Evolutionary conservation across 1,284 basidiomycete species (phyloP), one percentile per base, ranked within the genome.

Genomic region (Phlebopus sp.): DNA sequence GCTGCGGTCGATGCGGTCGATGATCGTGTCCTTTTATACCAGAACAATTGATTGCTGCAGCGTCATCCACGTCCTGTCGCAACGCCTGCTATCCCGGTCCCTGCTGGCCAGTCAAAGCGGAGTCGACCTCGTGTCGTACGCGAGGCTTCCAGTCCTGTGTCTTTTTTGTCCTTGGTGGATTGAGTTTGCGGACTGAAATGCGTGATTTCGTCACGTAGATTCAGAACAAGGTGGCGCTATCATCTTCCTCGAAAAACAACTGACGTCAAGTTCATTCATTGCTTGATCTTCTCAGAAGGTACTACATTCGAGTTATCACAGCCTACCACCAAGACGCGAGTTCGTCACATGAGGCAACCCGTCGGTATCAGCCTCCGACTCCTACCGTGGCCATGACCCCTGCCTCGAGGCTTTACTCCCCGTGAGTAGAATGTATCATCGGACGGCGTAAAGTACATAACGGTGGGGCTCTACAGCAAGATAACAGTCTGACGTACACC

Each of bases 101-200:
- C 10, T 27, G 14, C 30, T 14, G 17, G 15, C 14, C 31, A 23
- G 23, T 17, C 9, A 32, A 32, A 29, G 40, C 40, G 39, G 50
- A 17, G 47, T 18, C 7, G 30, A 14, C 47, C 41, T 49, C 63
- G 51, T 57, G 49, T 29, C 29, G 14, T 31, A 55, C 59, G 23
- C 48, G 59, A 60, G 59, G 59, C 42, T 7, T 38, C 15, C 5
- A 11, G 29, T 39, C 40, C 13, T 14, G 4, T 38, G 37, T 25
- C 17, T 23, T 38, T 14, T 18, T 38, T 38, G 37, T 38, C 13
- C n/a, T 19, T 42, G 34, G 43, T 55, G 37, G 42, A 41, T 15
- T 40, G 18, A n/a, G 34, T 30, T 42, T 21, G 37, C 32, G 21
- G n/a, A 41, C 23, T 19, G 10, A 8, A 9, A 29, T 23, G 21